Evolutionary conservation across 805 yeast genomes (phyloP).

Genomic region (Tetrapisispora arboricola): DNA sequence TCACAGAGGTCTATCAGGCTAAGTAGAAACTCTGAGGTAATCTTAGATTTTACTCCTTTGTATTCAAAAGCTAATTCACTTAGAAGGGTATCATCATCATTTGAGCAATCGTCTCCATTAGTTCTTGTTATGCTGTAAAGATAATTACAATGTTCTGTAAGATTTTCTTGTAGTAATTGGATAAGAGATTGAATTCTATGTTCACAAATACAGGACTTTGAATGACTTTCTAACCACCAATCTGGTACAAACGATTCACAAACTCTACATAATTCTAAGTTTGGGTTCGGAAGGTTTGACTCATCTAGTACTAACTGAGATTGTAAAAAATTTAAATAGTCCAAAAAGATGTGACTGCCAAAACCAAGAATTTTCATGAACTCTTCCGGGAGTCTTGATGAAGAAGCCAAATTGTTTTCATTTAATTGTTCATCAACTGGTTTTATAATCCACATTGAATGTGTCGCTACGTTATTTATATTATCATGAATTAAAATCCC

Average conservation of each 20-base stretch:
- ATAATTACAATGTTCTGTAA: constrained; percentile 47
- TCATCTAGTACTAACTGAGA: constrained; percentile 57
- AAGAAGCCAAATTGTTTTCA: constrained; percentile 33
- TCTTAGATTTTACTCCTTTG: constrained; percentile 35
- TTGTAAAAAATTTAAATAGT: constrained; percentile 55
- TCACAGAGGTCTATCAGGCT: constrained; percentile 50
- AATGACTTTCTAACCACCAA: constrained; percentile 93
- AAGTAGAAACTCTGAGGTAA: background rate
- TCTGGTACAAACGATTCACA: constrained; percentile 88
- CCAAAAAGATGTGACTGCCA: constrained; percentile 75
- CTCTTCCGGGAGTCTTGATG: constrained; percentile 42
- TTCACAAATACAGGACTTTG: constrained; percentile 77
- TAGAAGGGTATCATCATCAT: constrained; percentile 4
- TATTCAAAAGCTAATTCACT: constrained; percentile 32
- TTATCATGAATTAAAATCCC: constrained; percentile 73
- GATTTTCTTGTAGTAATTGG: constrained; percentile 61
- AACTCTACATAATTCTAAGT: constrained; percentile 74
- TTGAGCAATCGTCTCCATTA: background rate
- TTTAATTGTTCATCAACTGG: constrained; percentile 30
- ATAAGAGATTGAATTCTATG: constrained; percentile 73
- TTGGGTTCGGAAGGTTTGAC: constrained; percentile 64
- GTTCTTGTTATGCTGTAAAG: background rate
- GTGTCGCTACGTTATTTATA: constrained; percentile 49
- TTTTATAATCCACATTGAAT: constrained; percentile 88
- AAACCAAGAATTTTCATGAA: constrained; percentile 75